Percentiles rank a stretch among this genome's conserved stretches.
These are phyloP conservation scores for Stagonosporopsis rhizophila DNA, from an alignment of 2,329 filamentous ascomycete genomes.

Conservation along the genomic window DNA sequence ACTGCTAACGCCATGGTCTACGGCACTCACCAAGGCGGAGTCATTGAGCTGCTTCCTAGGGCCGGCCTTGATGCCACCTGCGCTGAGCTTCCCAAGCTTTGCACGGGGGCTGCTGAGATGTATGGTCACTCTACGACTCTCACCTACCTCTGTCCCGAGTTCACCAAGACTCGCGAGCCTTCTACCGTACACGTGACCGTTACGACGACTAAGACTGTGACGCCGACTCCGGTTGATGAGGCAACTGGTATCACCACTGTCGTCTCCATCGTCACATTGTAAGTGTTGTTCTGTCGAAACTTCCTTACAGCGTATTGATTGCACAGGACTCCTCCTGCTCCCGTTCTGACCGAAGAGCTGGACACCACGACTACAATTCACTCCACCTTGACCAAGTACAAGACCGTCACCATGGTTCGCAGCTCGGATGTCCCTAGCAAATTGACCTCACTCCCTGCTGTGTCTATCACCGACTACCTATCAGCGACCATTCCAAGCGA, in stretches of 20 bases:
- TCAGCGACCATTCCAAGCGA: constrained; percentile 5
- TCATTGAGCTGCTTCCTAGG: constrained; percentile 8
- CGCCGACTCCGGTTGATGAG: constrained; percentile 1
- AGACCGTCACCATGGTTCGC: constrained; percentile 13
- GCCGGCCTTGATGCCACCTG: constrained; percentile 20
- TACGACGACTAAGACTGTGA: constrained; percentile 29
- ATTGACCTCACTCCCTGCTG: not conserved
- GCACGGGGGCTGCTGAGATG: constrained; percentile 29
- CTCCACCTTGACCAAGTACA: constrained; percentile 23
- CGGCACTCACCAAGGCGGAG: constrained; percentile 8
- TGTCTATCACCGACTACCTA: constrained; percentile 7
- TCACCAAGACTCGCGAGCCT: constrained; percentile 4
- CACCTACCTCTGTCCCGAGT: constrained; percentile 33
- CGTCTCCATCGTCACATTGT: not conserved
- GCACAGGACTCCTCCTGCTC: not conserved
- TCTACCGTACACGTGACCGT: constrained; percentile 27
- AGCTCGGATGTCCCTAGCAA: not conserved
- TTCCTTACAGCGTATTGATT: not conserved
- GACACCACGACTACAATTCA: constrained; percentile 27
- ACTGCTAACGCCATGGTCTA: constrained; percentile 17
- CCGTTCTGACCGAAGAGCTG: not conserved
- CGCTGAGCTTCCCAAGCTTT: constrained; percentile 27
- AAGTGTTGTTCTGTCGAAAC: not conserved
- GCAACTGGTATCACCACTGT: not conserved
- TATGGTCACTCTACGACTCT: constrained; percentile 25